Evolutionary conservation across 1,284 basidiomycete genomes (phyloP).

Genomic region (Megacollybia platyphylla): DNA sequence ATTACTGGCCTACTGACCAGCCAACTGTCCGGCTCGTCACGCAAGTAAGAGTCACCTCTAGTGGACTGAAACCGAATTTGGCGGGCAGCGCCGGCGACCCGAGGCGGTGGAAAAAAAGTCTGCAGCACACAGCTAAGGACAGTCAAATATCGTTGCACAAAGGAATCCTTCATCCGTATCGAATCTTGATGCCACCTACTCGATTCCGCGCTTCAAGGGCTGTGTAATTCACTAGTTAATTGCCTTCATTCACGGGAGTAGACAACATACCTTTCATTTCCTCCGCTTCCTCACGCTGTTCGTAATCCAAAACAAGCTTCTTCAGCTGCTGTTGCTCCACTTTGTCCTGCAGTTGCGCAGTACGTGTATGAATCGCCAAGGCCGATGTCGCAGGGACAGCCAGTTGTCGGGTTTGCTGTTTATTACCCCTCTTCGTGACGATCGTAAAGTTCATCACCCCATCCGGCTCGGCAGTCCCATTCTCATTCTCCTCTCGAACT

Average conservation of each 20-base stretch:
- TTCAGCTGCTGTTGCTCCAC: slow-evolving; percentile 95
- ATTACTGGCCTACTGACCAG: too few relatives aligned
- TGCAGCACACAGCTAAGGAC: too few relatives aligned
- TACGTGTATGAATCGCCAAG: slow-evolving; percentile 79
- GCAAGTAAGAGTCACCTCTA: too few relatives aligned
- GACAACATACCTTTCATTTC: slow-evolving; percentile 52
- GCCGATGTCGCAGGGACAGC: slow-evolving; percentile 80
- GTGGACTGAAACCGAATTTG: too few relatives aligned
- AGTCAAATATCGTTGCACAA: too few relatives aligned
- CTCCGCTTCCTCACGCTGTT: slow-evolving; percentile 74
- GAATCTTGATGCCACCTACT: slow-evolving; percentile 55
- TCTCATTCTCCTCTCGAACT: slow-evolving; percentile 41
- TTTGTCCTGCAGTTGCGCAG: slow-evolving; percentile 83
- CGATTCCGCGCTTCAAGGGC: slow-evolving; percentile 59
- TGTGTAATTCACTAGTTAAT: slow-evolving; percentile 11
- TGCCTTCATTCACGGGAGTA: neutral
- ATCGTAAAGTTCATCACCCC: slow-evolving; percentile 87
- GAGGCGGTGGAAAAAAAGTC: too few relatives aligned
- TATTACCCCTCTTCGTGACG: slow-evolving; percentile 89
- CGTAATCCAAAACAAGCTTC: slow-evolving; percentile 79
- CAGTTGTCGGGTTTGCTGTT: slow-evolving; percentile 80
- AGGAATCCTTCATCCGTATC: slow-evolving; percentile 22
- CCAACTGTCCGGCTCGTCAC: too few relatives aligned
- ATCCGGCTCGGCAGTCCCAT: slow-evolving; percentile 19
- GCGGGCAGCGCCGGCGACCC: too few relatives aligned